Evolutionary conservation across 129 eudicot genomes (phyloP).

Genomic region (Arctium minus): DNA sequence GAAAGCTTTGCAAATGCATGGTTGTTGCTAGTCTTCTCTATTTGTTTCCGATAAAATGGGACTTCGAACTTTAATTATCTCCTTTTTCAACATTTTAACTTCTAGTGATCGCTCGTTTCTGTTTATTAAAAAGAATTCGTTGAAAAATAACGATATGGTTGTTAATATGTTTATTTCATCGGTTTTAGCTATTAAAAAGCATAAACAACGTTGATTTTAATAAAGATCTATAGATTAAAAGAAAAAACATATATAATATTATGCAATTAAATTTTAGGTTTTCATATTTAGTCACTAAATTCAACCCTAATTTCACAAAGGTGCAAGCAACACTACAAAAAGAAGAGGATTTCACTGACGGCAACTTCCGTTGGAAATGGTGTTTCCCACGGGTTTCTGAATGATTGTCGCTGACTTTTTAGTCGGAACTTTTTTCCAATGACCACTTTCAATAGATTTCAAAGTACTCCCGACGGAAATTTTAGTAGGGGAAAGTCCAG

Average conservation of each 20-base stretch:
- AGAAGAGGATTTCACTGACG: too few species aligned
- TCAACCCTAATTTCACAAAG: background rate
- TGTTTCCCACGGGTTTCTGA: background rate
- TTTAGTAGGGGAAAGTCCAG: too few species aligned
- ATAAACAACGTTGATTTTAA: too few species aligned
- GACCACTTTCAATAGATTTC: background rate
- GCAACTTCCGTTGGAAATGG: too few species aligned
- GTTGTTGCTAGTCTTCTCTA: slow-evolving; percentile 4
- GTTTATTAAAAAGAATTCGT: too few species aligned
- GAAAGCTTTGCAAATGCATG: slow-evolving; percentile 4
- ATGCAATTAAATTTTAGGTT: too few species aligned
- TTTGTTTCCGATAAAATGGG: background rate
- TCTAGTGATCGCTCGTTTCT: background rate
- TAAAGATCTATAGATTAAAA: too few species aligned
- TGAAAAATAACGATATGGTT: too few species aligned
- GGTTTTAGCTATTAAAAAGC: background rate
- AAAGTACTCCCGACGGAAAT: background rate
- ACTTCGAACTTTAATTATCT: background rate
- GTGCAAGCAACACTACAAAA: background rate
- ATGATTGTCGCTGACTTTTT: background rate
- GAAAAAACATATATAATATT: too few species aligned
- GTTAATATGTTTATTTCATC: background rate
- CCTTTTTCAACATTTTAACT: background rate
- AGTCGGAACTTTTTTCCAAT: background rate
- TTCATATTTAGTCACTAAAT: background rate